Percentiles rank a stretch among this genome's conserved stretches.
These are phyloP conservation scores for Pyrus betulifolia DNA, from an alignment of 306 rosid genomes.

Conservation along the genomic window DNA sequence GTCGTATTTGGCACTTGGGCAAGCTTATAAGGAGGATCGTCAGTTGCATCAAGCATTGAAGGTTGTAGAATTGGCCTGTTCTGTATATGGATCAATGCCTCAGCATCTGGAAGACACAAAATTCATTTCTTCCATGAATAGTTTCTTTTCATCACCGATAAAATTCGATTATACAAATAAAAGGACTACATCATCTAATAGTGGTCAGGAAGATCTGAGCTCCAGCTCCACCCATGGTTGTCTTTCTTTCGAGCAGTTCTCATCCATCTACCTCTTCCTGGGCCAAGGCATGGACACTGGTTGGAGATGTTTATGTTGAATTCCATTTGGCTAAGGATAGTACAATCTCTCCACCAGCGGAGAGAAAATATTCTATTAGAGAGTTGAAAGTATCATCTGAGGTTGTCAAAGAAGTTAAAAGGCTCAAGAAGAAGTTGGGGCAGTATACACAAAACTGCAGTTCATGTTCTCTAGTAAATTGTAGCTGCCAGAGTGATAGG, in stretches of 20 bases:
- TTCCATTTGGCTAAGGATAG: slow-evolving; percentile 49
- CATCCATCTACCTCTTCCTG: slow-evolving; percentile 76
- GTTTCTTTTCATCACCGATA: slow-evolving; percentile 35
- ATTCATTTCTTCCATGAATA: slow-evolving; percentile 81
- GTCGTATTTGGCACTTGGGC: slow-evolving; percentile 89
- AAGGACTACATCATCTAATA: slow-evolving; percentile 25
- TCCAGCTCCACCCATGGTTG: slow-evolving; percentile 26
- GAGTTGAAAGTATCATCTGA: slow-evolving; percentile 84
- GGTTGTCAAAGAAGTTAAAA: slow-evolving; percentile 91
- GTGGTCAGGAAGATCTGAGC: slow-evolving; percentile 28
- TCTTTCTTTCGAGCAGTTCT: slow-evolving; percentile 48
- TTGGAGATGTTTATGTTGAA: slow-evolving; percentile 84
- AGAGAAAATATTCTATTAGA: slow-evolving; percentile 41
- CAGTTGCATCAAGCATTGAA: slow-evolving; percentile 82
- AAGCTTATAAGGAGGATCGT: slow-evolving; percentile 74
- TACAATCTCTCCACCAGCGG: slow-evolving; percentile 36
- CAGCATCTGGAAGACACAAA: slow-evolving; percentile 72
- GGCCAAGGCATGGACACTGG: slow-evolving; percentile 90
- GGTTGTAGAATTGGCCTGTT: slow-evolving; percentile 80
- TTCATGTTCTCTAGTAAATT: slow-evolving; percentile 81
- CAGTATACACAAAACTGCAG: slow-evolving; percentile 63
- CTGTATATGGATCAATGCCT: slow-evolving; percentile 98
- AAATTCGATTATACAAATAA: slow-evolving; percentile 32
- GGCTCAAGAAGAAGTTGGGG: slow-evolving; percentile 82
- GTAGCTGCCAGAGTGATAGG: slow-evolving; percentile 97